A percentile compares a stretch with the other conserved stretches of the same genome.
phyloP scores from a whole-genome alignment of 768 basidiomycete species.

The Mycena crocata region DNA sequence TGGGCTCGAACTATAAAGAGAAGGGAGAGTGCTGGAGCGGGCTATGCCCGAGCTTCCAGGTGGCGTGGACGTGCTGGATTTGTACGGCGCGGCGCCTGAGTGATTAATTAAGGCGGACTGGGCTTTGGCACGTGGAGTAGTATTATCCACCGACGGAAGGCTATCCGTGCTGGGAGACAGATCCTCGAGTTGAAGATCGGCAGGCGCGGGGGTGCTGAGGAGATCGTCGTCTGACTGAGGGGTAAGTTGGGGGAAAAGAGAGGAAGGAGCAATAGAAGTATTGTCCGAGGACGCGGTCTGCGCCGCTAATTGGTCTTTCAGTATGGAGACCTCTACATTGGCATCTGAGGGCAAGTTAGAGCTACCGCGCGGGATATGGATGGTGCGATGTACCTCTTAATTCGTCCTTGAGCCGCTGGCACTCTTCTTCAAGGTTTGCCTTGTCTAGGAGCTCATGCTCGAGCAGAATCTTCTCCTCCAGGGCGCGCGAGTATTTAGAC shows the following conservation, averaged over 20 bases:
- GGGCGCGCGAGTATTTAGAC: slow-evolving; percentile 85
- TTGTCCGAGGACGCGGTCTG: slow-evolving; percentile 35
- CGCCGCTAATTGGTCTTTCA: slow-evolving; percentile 77
- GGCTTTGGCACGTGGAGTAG: slow-evolving; percentile 52
- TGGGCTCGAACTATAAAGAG: slow-evolving; percentile 61
- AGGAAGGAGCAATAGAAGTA: slow-evolving; percentile 49
- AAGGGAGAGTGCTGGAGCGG: slow-evolving; percentile 70
- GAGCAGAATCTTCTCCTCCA: slow-evolving; percentile 97
- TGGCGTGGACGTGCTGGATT: slow-evolving; percentile 58
- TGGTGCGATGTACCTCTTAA: slow-evolving; percentile 73
- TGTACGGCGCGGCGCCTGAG: slow-evolving; percentile 59
- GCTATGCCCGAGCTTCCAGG: slow-evolving; percentile 56
- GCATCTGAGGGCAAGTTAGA: slow-evolving; percentile 66
- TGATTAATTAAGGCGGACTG: slow-evolving; percentile 64
- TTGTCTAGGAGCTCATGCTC: slow-evolving; percentile 96
- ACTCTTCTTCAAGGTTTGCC: slow-evolving; percentile 89
- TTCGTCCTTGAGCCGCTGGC: slow-evolving; percentile 92
- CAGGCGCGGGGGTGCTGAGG: slow-evolving; percentile 66
- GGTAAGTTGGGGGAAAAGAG: slow-evolving; percentile 42
- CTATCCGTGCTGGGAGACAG: slow-evolving; percentile 59
- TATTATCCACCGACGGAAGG: slow-evolving; percentile 47
- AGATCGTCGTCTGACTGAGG: slow-evolving; percentile 65
- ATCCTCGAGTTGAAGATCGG: slow-evolving; percentile 71
- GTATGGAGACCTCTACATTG: slow-evolving; percentile 83
- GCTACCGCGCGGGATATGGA: slow-evolving; percentile 2